A percentile compares a stretch with the other conserved stretches of the same genome.
Conservation (phyloP, 2,329 filamentous ascomycete species). For the Ophiosphaerella korrae region DNA sequence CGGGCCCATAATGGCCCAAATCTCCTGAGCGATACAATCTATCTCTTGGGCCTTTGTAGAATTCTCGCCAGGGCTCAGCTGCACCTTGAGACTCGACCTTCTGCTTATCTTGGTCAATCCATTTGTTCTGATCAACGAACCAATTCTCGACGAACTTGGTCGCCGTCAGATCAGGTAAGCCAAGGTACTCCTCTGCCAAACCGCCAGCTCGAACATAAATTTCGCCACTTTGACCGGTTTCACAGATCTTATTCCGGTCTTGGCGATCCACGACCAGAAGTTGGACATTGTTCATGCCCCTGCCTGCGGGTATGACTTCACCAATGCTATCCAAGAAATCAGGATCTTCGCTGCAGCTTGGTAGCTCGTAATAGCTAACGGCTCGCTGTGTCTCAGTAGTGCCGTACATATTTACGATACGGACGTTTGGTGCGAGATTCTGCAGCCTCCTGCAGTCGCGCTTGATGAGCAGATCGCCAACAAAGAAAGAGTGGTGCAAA, state of each 20-base stretch:
- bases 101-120: slow-evolving; percentile 68
- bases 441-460: slow-evolving; percentile 80
- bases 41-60: slow-evolving; percentile 82
- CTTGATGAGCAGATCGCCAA: slow-evolving; percentile 87
- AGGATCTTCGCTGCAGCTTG: slow-evolving; percentile 67
- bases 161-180: slow-evolving; percentile 63
- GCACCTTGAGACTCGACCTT: slow-evolving; percentile 53
- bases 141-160: slow-evolving; percentile 84
- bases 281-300: slow-evolving; percentile 88
- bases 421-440: slow-evolving; percentile 72
- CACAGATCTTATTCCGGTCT: slow-evolving; percentile 71
- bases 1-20: slow-evolving; percentile 73
- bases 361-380: slow-evolving; percentile 83
- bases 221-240: slow-evolving; percentile 81
- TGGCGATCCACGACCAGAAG: slow-evolving; percentile 79
- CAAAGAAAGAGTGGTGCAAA: slow-evolving; percentile 83
- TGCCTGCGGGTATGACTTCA: slow-evolving; percentile 81
- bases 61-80: slow-evolving; percentile 75
- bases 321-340: slow-evolving; percentile 67
- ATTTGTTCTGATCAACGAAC: slow-evolving; percentile 77
- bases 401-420: slow-evolving; percentile 85
- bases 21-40: slow-evolving; percentile 88
- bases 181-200: slow-evolving; percentile 80
- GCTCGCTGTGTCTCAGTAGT: slow-evolving; percentile 83
- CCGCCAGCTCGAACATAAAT: slow-evolving; percentile 82